Percentiles rank a stretch among this genome's conserved stretches.
These are phyloP conservation scores for Coniella vitis DNA, from an alignment of 2,329 filamentous ascomycete species.

Conservation along the genomic window DNA sequence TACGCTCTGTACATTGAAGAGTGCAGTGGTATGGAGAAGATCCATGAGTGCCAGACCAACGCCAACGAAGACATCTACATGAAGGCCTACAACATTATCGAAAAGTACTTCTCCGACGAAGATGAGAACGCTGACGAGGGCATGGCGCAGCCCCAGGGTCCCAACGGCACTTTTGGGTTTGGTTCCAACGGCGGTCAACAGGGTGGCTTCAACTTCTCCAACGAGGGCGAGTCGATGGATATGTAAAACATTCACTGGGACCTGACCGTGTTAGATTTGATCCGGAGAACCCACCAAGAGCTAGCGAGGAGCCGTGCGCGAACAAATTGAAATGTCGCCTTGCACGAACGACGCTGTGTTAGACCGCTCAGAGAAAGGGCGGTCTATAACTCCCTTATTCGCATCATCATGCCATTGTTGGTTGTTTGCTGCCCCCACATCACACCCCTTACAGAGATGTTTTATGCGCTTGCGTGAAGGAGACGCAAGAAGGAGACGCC, in stretches of 20 bases:
- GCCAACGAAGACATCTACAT: slow-evolving; percentile 99
- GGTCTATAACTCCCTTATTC: slow-evolving; percentile 18
- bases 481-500: slow-evolving; percentile 10
- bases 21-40: slow-evolving; percentile 99
- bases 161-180: slow-evolving; percentile 74
- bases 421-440: slow-evolving; percentile 20
- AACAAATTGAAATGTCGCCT: slow-evolving; percentile 4
- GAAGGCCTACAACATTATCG: slow-evolving; percentile 99
- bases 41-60: slow-evolving; percentile 99
- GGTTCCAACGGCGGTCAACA: slow-evolving; percentile 59
- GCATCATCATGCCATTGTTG: slow-evolving; percentile 26
- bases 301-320: slow-evolving; percentile 2
- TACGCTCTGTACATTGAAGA: slow-evolving; percentile 98
- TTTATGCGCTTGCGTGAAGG: slow-evolving; percentile 5
- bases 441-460: slow-evolving; percentile 7
- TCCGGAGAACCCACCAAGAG: neutral
- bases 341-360: slow-evolving; percentile 24
- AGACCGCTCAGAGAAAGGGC: slow-evolving; percentile 19
- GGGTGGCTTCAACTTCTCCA: slow-evolving; percentile 91
- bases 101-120: slow-evolving; percentile 99
- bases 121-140: slow-evolving; percentile 85
- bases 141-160: slow-evolving; percentile 62
- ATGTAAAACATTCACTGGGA: no score
- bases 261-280: no score
- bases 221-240: slow-evolving; percentile 58